A percentile compares a stretch with the other conserved stretches of the same genome.
Conservation (phyloP, 2,329 filamentous ascomycete genomes). For the Mollisiaceae sp. region DNA sequence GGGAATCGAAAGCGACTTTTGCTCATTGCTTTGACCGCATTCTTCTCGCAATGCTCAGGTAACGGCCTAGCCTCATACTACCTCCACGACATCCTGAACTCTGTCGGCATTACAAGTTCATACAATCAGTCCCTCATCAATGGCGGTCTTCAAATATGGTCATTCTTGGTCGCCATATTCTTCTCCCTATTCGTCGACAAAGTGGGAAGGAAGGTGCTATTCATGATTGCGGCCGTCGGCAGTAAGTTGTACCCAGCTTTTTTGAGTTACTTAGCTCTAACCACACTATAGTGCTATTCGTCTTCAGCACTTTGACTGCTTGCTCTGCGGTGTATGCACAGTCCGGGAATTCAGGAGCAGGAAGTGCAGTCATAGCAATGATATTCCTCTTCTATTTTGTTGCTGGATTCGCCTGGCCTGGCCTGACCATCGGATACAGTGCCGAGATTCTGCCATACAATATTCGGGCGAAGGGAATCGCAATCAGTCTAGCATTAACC, state of each 20-base stretch:
- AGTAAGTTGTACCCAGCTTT: slow-evolving; percentile 14
- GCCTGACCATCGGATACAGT: slow-evolving; percentile 32
- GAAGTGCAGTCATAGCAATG: slow-evolving; percentile 52
- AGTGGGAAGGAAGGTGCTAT: slow-evolving; percentile 38
- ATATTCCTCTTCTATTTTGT: slow-evolving; percentile 53
- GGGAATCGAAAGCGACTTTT: slow-evolving; percentile 68
- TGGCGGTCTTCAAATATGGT: slow-evolving; percentile 43
- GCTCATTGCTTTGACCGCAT: slow-evolving; percentile 63
- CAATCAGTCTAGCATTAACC: slow-evolving; percentile 40
- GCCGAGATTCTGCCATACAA: slow-evolving; percentile 48
- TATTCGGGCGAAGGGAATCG: slow-evolving; percentile 44
- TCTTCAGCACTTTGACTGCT: slow-evolving; percentile 12
- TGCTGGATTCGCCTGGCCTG: slow-evolving; percentile 38
- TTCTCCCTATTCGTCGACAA: slow-evolving; percentile 46
- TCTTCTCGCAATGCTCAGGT: slow-evolving; percentile 71
- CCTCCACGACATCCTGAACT: slow-evolving; percentile 32
- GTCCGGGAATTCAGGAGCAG: slow-evolving; percentile 38
- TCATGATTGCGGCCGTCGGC: slow-evolving; percentile 39
- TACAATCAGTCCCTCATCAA: slow-evolving; percentile 40
- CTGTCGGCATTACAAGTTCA: slow-evolving; percentile 31
- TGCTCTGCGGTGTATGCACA: slow-evolving; percentile 28
- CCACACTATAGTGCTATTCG: slow-evolving; percentile 30
- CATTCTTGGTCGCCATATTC: slow-evolving; percentile 44
- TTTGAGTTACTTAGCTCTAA: no score
- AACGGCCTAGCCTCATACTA: slow-evolving; percentile 74